phyloP scores from a whole-genome alignment of 495 filamentous ascomycete species.

The Hyaloscypha finlandica region DNA sequence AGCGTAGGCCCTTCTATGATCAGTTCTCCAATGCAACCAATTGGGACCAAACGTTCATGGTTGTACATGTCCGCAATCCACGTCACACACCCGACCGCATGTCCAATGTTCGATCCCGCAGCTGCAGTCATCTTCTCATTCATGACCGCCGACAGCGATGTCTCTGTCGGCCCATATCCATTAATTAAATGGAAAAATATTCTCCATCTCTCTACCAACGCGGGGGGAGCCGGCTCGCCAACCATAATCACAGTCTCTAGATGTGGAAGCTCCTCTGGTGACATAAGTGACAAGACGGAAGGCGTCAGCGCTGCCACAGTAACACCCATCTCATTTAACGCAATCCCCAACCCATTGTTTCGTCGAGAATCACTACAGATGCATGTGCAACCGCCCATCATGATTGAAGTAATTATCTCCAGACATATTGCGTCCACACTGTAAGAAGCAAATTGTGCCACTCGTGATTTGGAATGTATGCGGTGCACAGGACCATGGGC shows the following conservation, averaged over 20 bases:
- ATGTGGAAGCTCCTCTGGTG: slow-evolving; percentile 44
- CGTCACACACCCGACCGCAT: slow-evolving; percentile 42
- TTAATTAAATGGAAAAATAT: slow-evolving; percentile 51
- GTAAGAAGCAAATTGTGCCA: slow-evolving; percentile 70
- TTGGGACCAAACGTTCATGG: slow-evolving; percentile 51
- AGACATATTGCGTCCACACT: slow-evolving; percentile 68
- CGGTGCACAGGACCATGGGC: slow-evolving; percentile 55
- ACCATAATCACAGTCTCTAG: slow-evolving; percentile 49
- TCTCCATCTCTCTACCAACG: slow-evolving; percentile 57
- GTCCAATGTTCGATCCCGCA: slow-evolving; percentile 33
- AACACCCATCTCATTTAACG: slow-evolving; percentile 24
- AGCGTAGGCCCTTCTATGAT: slow-evolving; percentile 62
- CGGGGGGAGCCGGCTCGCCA: slow-evolving; percentile 57
- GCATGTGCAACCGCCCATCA: slow-evolving; percentile 45
- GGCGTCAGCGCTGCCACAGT: slow-evolving; percentile 44
- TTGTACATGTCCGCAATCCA: slow-evolving; percentile 62
- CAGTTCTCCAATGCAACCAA: slow-evolving; percentile 62
- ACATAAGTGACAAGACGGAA: slow-evolving; percentile 45
- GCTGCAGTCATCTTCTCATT: no score
- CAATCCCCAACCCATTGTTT: no score
- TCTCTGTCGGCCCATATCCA: slow-evolving; percentile 57
- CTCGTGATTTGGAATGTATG: slow-evolving; percentile 53
- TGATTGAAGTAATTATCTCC: slow-evolving; percentile 67
- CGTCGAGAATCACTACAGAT: no score
- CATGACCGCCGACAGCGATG: no score